Evolutionary conservation across 306 rosid species (phyloP).

Genomic region (Dryas drummondii): DNA sequence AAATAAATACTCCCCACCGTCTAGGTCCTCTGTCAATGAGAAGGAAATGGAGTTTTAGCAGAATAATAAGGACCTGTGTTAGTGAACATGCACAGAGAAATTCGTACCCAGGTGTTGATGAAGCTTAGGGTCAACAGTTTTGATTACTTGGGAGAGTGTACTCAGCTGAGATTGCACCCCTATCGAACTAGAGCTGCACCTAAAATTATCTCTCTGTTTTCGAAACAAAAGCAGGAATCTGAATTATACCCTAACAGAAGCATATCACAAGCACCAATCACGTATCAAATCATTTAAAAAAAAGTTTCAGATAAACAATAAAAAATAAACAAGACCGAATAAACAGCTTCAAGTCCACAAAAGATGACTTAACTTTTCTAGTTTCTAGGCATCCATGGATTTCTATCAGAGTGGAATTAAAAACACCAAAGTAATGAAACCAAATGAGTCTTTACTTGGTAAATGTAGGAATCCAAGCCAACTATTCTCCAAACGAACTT

Average conservation of each 20-base stretch:
- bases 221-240: conserved; percentile 33
- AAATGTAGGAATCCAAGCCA: neutral
- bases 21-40: conserved; percentile 78
- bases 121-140: conserved; percentile 84
- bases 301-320: neutral
- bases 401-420: neutral
- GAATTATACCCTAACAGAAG: conserved; percentile 27
- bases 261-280: conserved; percentile 16
- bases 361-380: conserved; percentile 6
- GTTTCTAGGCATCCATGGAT: neutral
- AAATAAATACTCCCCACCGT: conserved; percentile 93
- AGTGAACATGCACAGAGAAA: conserved; percentile 1
- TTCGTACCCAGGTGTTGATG: conserved; percentile 90
- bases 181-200: conserved; percentile 63
- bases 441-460: neutral
- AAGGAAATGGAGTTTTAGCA: conserved; percentile 28
- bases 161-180: conserved; percentile 93
- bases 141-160: conserved; percentile 89
- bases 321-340: conserved; percentile 5
- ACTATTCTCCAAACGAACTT: neutral
- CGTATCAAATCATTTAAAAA: conserved; percentile 6
- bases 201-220: conserved; percentile 85
- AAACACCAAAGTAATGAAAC: neutral
- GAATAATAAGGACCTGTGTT: neutral
- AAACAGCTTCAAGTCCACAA: conserved; percentile 1